Percentiles rank a stretch among this genome's conserved stretches.
These are phyloP conservation scores for Fusarium sp. DNA, from an alignment of 2,329 filamentous ascomycete species.

Conservation along the genomic window DNA sequence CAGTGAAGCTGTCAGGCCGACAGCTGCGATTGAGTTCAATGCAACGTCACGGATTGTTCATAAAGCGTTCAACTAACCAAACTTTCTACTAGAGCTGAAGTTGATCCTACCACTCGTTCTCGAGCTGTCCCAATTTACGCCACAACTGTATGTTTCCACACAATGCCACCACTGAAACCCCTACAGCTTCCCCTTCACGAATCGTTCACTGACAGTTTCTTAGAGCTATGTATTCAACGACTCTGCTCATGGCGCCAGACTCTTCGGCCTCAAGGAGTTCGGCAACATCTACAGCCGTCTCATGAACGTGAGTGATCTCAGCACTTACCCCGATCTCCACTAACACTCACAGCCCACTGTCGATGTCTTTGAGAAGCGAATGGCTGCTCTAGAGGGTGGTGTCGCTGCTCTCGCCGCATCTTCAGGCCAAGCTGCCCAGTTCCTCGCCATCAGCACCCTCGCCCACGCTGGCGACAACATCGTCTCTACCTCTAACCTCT, in stretches of 20 bases:
- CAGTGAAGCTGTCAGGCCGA: background rate
- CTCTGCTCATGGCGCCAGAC: slow-evolving; percentile 91
- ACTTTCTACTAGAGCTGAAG: slow-evolving; percentile 72
- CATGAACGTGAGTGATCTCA: slow-evolving; percentile 77
- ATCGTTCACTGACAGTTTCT: background rate
- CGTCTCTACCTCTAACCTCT: slow-evolving; percentile 88
- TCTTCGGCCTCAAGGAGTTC: slow-evolving; percentile 96
- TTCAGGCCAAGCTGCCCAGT: slow-evolving; percentile 91
- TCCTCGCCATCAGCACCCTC: slow-evolving; percentile 88
- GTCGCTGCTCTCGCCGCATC: slow-evolving; percentile 86
- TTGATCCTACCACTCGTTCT: slow-evolving; percentile 85
- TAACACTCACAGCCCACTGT: slow-evolving; percentile 78
- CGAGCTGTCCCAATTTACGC: slow-evolving; percentile 97
- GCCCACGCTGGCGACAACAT: slow-evolving; percentile 93
- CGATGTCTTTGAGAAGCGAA: slow-evolving; percentile 95
- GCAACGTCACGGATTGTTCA: background rate
- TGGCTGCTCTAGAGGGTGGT: slow-evolving; percentile 95
- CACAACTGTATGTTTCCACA: slow-evolving; percentile 69
- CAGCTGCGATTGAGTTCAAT: slow-evolving; percentile 6
- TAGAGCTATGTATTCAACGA: slow-evolving; percentile 95
- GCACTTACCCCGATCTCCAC: background rate
- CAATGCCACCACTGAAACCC: background rate
- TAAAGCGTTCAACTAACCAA: slow-evolving; percentile 18
- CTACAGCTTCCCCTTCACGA: background rate
- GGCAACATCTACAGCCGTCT: slow-evolving; percentile 99